phyloP scores from a whole-genome alignment of 1,284 basidiomycete genomes.

The Crucibulum cyathiforme region DNA sequence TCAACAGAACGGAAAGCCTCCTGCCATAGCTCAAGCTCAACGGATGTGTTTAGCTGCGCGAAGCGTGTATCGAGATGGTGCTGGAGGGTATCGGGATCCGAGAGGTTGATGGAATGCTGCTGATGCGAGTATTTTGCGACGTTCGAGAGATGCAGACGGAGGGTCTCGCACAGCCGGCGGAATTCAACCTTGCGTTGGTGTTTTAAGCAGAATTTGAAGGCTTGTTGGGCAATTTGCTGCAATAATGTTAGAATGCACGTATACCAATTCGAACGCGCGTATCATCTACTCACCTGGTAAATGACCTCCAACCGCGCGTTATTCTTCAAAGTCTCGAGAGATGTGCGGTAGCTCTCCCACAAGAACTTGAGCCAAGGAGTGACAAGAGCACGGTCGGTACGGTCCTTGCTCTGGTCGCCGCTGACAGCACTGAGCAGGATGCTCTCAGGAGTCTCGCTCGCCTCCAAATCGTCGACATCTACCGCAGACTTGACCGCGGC shows the following conservation, averaged over 20 bases:
- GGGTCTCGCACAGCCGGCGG: conserved; percentile 94
- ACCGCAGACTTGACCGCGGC: conserved; percentile 74
- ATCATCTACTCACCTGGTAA: conserved; percentile 77
- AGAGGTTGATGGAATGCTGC: conserved; percentile 96
- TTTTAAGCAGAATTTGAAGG: conserved; percentile 95
- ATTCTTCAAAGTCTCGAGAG: conserved; percentile 96
- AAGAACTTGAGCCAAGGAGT: conserved; percentile 98
- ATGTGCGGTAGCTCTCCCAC: conserved; percentile 98
- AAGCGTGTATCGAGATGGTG: conserved; percentile 98
- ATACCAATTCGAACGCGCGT: background rate
- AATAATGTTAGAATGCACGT: conserved; percentile 8
- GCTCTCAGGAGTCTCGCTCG: conserved; percentile 91
- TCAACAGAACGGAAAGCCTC: conserved; percentile 99
- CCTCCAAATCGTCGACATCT: conserved; percentile 90
- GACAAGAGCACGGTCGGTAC: conserved; percentile 94
- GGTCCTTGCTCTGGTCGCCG: conserved; percentile 92
- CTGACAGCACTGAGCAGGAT: conserved; percentile 89
- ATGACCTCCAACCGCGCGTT: conserved; percentile 93
- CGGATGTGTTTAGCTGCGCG: conserved; percentile 96
- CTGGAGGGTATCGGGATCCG: conserved; percentile 95
- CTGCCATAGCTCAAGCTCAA: conserved; percentile 99
- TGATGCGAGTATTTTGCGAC: conserved; percentile 97
- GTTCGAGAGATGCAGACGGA: conserved; percentile 94
- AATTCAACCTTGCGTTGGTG: conserved; percentile 98
- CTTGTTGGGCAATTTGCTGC: conserved; percentile 95